Conservation (phyloP, 768 basidiomycete genomes). For the Boletus rufocinnamomeus region DNA sequence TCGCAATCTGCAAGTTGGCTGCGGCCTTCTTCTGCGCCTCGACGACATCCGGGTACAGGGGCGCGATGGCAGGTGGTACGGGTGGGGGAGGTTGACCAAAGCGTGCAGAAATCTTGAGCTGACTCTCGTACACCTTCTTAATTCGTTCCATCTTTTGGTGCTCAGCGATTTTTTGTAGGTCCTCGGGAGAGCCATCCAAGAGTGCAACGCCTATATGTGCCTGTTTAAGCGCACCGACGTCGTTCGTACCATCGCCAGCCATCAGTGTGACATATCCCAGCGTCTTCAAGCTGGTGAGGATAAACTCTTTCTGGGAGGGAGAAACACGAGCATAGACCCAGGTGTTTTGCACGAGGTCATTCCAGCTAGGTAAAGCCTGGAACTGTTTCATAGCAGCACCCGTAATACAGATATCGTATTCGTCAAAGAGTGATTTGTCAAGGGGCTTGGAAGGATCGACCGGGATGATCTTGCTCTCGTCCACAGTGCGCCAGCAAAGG, state of each 20-base stretch:
- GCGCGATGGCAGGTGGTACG: conserved; percentile 85
- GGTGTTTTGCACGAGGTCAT: conserved; percentile 84
- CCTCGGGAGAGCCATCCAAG: conserved; percentile 88
- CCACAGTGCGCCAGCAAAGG: conserved; percentile 91
- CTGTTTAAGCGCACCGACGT: conserved; percentile 97
- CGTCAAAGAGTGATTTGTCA: conserved; percentile 72
- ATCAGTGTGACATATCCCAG: conserved; percentile 93
- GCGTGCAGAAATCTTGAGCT: conserved; percentile 83
- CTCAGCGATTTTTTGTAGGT: conserved; percentile 91
- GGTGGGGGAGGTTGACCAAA: conserved; percentile 95
- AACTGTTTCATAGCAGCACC: conserved; percentile 92
- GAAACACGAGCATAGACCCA: conserved; percentile 99
- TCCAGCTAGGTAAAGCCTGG: conserved; percentile 69
- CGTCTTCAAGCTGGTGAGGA: conserved; percentile 85
- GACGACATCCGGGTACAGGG: conserved; percentile 87
- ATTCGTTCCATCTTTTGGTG: conserved; percentile 85
- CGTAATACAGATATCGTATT: conserved; percentile 96
- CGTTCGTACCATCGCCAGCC: conserved; percentile 99
- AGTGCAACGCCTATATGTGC: conserved; percentile 96
- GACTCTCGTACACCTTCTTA: conserved; percentile 97
- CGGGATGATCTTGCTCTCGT: conserved; percentile 85
- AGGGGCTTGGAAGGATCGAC: conserved; percentile 80
- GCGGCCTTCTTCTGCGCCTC: conserved; percentile 83
- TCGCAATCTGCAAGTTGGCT: conserved; percentile 60
- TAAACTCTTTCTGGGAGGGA: conserved; percentile 92